phyloP scores from a whole-genome alignment of 495 filamentous ascomycete genomes.

The Xanthoparmelia taractica region DNA sequence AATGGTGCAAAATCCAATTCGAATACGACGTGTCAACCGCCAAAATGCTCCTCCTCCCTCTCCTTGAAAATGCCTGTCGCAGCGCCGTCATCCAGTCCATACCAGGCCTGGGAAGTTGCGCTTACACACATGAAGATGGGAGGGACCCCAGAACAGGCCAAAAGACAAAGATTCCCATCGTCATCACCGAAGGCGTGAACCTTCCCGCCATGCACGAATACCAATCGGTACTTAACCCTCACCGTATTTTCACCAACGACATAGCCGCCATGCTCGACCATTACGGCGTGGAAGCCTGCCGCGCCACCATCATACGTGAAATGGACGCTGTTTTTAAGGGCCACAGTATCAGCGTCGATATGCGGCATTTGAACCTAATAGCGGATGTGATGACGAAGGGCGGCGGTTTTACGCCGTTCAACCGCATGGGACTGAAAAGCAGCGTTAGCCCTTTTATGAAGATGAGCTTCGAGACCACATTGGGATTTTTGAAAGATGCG shows the following conservation, averaged over 20 bases:
- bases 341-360: constrained; percentile 91
- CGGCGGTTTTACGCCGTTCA: constrained; percentile 84
- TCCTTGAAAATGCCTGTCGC: constrained; percentile 71
- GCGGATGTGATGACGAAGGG: constrained; percentile 92
- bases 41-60: constrained; percentile 85
- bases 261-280: constrained; percentile 72
- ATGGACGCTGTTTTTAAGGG: constrained; percentile 77
- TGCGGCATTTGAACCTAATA: constrained; percentile 88
- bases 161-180: constrained; percentile 41
- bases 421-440: constrained; percentile 74
- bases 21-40: constrained; percentile 74
- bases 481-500: constrained; percentile 85
- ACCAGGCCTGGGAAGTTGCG: constrained; percentile 60
- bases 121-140: constrained; percentile 58
- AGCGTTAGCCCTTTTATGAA: constrained; percentile 86
- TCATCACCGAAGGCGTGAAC: constrained; percentile 82
- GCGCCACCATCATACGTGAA: constrained; percentile 77
- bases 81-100: constrained; percentile 83
- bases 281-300: constrained; percentile 92
- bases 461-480: constrained; percentile 98
- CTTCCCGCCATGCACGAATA: constrained; percentile 83
- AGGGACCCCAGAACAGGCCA: constrained; percentile 42
- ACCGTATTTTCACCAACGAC: constrained; percentile 85
- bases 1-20: constrained; percentile 70
- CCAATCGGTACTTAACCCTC: constrained; percentile 75